phyloP scores from a whole-genome alignment of 176 grass and related monocot species.

The Cenchrus americanus region DNA sequence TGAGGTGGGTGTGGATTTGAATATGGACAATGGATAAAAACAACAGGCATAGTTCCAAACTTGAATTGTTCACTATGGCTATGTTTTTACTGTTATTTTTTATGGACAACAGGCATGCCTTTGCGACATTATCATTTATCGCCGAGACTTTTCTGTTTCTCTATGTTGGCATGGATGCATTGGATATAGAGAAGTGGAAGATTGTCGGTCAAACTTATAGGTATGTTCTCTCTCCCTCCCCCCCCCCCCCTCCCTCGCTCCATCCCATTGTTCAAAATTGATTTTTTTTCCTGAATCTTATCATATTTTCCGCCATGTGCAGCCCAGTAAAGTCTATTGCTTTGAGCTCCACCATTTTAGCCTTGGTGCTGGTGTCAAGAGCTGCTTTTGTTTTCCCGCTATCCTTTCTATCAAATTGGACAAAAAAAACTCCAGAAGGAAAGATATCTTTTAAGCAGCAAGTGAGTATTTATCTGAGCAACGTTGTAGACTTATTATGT shows the following conservation, averaged over 20 bases:
- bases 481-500: constrained; percentile 27
- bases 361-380: constrained; percentile 79
- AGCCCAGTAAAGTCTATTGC: constrained; percentile 70
- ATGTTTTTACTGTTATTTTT: constrained; percentile 9
- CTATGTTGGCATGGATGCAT: constrained; percentile 94
- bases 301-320: constrained; percentile 45
- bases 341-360: constrained; percentile 74
- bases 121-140: constrained; percentile 92
- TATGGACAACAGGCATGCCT: constrained; percentile 68
- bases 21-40: too few relatives aligned
- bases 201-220: constrained; percentile 64
- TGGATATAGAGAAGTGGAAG: constrained; percentile 97
- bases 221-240: background rate
- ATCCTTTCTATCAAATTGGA: constrained; percentile 73
- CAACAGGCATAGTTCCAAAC: background rate
- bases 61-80: background rate
- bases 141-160: constrained; percentile 89
- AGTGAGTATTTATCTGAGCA: constrained; percentile 59
- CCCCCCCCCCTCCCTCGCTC: too few relatives aligned
- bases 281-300: background rate
- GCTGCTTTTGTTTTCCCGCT: constrained; percentile 89
- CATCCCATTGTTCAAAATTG: background rate
- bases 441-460: constrained; percentile 82
- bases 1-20: too few relatives aligned
- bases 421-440: constrained; percentile 56